phyloP scores from a whole-genome alignment of 371 early-diverging fungal species.

The Umbelopsis sp. region DNA sequence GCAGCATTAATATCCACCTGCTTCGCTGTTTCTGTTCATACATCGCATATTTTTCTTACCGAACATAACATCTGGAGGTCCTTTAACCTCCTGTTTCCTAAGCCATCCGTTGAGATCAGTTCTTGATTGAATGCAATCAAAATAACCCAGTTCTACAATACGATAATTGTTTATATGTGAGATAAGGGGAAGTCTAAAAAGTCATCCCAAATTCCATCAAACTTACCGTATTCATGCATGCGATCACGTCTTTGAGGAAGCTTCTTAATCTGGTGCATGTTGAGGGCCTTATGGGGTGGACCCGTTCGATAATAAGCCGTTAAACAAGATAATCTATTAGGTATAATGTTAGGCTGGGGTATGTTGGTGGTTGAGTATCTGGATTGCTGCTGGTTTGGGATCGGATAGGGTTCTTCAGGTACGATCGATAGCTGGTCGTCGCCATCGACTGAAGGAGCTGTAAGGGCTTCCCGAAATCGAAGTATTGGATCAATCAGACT shows the following conservation, averaged over 20 bases:
- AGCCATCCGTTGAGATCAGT: conserved; percentile 34
- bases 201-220: neutral
- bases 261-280: conserved; percentile 9
- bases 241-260: neutral
- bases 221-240: neutral
- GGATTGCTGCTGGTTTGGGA: neutral
- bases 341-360: conserved; percentile 16
- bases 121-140: conserved; percentile 29
- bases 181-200: too few relatives aligned
- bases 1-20: neutral
- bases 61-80: conserved; percentile 31
- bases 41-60: conserved; percentile 12
- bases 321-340: conserved; percentile 2
- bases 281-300: neutral
- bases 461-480: neutral
- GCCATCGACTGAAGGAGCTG: neutral
- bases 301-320: conserved; percentile 9
- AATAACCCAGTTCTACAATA: conserved; percentile 29
- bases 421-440: neutral
- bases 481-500: neutral
- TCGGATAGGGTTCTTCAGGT: neutral
- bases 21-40: too few relatives aligned
- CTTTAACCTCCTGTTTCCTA: conserved; percentile 35
- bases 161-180: neutral
- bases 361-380: conserved; percentile 1